phyloP scores from a whole-genome alignment of 1,139 yeast genomes.

The Hanseniaspora uvarum region DNA sequence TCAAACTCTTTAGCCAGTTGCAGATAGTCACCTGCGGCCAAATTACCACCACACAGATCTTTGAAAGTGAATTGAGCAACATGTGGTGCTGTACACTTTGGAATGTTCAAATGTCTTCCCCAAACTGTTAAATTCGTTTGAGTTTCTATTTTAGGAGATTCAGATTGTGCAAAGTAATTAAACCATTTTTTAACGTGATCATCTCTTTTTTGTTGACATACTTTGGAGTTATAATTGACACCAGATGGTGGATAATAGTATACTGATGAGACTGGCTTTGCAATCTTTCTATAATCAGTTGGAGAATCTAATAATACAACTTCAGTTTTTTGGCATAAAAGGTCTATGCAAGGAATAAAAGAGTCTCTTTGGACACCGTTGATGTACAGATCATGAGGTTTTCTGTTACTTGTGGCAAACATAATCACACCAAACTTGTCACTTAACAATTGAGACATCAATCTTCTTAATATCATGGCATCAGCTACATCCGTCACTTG shows the following conservation, averaged over 20 bases:
- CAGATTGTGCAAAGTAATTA: conserved; percentile 57
- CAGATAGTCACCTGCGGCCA: conserved; percentile 93
- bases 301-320: conserved; percentile 81
- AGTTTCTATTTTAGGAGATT: conserved; percentile 35
- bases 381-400: conserved; percentile 83
- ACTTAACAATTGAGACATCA: conserved; percentile 51
- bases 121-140: conserved; percentile 44
- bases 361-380: conserved; percentile 89
- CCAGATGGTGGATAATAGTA: conserved; percentile 69
- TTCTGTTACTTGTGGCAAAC: conserved; percentile 89
- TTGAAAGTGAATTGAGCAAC: conserved; percentile 86
- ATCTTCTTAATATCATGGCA: conserved; percentile 82
- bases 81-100: conserved; percentile 60
- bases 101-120: conserved; percentile 77
- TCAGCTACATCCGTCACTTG: conserved; percentile 97
- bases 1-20: conserved; percentile 69
- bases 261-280: conserved; percentile 71
- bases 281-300: conserved; percentile 83
- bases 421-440: conserved; percentile 71
- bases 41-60: conserved; percentile 73
- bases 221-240: conserved; percentile 41
- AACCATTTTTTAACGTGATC: conserved; percentile 74
- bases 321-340: conserved; percentile 60
- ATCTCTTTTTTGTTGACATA: conserved; percentile 43
- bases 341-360: conserved; percentile 81